Evolutionary conservation across 495 filamentous ascomycete species (phyloP), one percentile per base, ranked within the genome.

Genomic region (Neurospora sp.): DNA sequence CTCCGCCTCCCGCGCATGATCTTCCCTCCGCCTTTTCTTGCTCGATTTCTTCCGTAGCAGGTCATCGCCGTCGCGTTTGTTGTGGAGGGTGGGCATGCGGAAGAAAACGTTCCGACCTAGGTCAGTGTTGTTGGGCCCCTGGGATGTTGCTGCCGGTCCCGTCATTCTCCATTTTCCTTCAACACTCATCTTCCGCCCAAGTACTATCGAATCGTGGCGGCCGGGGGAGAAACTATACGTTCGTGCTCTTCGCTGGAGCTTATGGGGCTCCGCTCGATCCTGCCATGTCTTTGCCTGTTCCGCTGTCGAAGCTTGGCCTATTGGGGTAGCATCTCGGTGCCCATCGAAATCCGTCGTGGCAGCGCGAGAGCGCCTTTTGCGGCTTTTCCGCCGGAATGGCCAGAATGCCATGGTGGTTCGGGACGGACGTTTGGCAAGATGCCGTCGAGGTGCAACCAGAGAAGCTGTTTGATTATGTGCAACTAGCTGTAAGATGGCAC

Each of bases 1-100:
- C 82, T 97, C 93, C 71, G 92, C 92, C 79, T 96, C 94, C 20
- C 94, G 87, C 71, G 89, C 85, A 78, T 89, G 88, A 72, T 96
- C 92, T 44, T 91, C 82, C 41, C 89, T 88, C 71, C 91, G 90
- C 72, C 91, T 87, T 69, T 84, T 84, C 82, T 94, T 97, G 84
- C 91, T 96, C 18, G 92, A 90, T 76, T 89, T 92, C 69, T 91
- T 89, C 39, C 90, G 88, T 44, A 89, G 81, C 35, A 91, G 83
- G 85, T 83, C 85, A 80, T 79, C 87, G 71, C 84, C 87, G 69
- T 87, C 82, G 40, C 82, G 80, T 72, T 84, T 89, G 78, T 90
- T 91, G 74, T 89, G 90, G 46, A 93, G 80, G 8, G 91, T 91
- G 4, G 92, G 92, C n/a, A 87, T 85, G 54, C 88, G 81, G 27